Conservation (phyloP, 1,139 yeast genomes). For the Geotrichum restrictum region DNA sequence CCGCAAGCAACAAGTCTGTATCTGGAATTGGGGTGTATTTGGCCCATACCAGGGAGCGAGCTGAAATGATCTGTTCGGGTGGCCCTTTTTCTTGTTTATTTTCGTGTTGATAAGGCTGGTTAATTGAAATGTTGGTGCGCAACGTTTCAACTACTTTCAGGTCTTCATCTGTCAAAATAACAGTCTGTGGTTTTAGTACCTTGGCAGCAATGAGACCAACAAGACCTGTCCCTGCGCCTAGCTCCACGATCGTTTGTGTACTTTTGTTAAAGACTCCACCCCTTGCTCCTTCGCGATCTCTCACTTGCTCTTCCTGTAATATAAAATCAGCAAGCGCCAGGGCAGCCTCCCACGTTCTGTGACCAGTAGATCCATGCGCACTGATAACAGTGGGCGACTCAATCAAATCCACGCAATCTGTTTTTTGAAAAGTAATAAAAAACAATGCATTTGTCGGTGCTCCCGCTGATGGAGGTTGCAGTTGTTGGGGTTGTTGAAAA, state of each 20-base stretch:
- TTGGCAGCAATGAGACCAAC: slow-evolving; percentile 54
- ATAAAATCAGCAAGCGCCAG: slow-evolving; percentile 57
- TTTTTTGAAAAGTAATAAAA: no score
- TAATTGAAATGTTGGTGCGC: slow-evolving; percentile 46
- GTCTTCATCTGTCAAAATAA: slow-evolving; percentile 76
- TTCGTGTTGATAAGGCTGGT: no score
- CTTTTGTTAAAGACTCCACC: no score
- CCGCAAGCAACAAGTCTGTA: slow-evolving; percentile 48
- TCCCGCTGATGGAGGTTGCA: neutral
- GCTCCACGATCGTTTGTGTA: slow-evolving; percentile 57
- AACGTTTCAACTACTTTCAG: slow-evolving; percentile 53
- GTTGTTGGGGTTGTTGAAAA: neutral
- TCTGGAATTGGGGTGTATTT: slow-evolving; percentile 38
- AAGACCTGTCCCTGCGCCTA: slow-evolving; percentile 92
- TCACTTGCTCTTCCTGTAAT: no score
- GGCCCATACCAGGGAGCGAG: slow-evolving; percentile 59
- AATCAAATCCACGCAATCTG: no score
- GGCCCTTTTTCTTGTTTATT: no score
- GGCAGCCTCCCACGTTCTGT: slow-evolving; percentile 94
- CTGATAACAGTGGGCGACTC: slow-evolving; percentile 66
- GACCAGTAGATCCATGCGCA: slow-evolving; percentile 79
- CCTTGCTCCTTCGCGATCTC: no score
- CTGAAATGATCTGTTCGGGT: slow-evolving; percentile 25
- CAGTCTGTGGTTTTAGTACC: slow-evolving; percentile 31
- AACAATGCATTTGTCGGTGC: no score